Evolutionary conservation across 306 rosid species (phyloP), one percentile per base, ranked within the genome.

Genomic region (Vachellia collinsii): DNA sequence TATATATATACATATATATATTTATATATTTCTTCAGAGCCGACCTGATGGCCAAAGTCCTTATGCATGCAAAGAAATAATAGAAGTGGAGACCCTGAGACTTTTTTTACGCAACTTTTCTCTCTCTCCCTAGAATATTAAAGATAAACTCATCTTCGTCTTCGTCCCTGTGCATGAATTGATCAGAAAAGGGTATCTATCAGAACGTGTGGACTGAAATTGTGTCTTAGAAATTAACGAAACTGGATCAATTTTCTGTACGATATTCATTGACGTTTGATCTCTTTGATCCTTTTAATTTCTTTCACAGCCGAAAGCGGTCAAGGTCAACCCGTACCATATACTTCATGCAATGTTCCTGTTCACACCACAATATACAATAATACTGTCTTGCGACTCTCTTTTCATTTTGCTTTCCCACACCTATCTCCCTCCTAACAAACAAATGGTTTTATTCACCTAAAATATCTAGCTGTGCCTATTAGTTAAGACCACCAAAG

Each of bases 141-240:
- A 58, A 8, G 14, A 3, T 58, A 20, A 8, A 29, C 11, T 6
- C 50, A 10, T 8, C 4, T 41, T 20, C 73, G 53, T 41, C 50
- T 68, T 23, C 36, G 42, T 42, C 9, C 42, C 61, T n/a, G 4
- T 68, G 13, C 73, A 41, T 68, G 73, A 41, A 10, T 41, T 46
- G 25, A 41, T 42, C 19, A 68, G 72, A 68, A 9, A 67, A 39
- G 22, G 8, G 23, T 12, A 22, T 44, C 22, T 23, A 7, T 16
- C 43, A 9, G 76, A 71, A 23, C 61, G 76, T 16, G 76, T 71
- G 44, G 62, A 71, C 61, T 47, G 25, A 1, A 59, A n/a, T 16
- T 47, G 14, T 41, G 76, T 8, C 14, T 3, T 71, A 2, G 14
- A 48, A 71, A 22, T 69, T 37, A 6, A 25, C 20, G 29, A 20